Evolutionary conservation across 352 stramenopile genomes (phyloP), one percentile per base, ranked within the genome.

Genomic region (Globisporangium spiculum): DNA sequence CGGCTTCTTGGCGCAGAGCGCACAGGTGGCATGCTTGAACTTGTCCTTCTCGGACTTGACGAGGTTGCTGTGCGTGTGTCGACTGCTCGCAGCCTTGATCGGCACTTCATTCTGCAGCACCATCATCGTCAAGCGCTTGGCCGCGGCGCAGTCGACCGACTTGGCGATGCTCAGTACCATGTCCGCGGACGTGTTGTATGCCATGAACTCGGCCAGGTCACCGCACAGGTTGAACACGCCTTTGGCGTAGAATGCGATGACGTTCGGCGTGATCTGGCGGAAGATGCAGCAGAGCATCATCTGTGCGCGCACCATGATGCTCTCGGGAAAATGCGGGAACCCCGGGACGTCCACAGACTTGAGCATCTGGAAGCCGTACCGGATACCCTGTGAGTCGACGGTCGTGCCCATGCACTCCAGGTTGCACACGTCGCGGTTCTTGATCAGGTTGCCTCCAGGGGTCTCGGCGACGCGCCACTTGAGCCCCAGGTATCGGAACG

Each of bases 221-320:
- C 79, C 82, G 4, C 76, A 74, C 6, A 88, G 63, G 63, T 89
- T 72, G 46, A 88, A 77, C 64, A 85, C 77, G 6, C 82, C 82
- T 36, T 86, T 89, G 50, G 72, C 74, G 55, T 86, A 90, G 54
- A 81, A 74, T 14, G 71, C 59, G 14, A 90, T 75, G 3, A 72
- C 58, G 36, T 72, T 72, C 0, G 77, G 71, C 8, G 69, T 56
- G 22, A 80, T 32, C 53, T 91, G 79, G 0, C 83, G 78, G 46
- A 81, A 85, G 60, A 90, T 89, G 60, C 77, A 84, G 63, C 80
- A 88, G 38, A 88, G 63, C 75, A 82, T 85, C 71, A 84, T 77
- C 32, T 78, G 77, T 30, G 80, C 75, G 22, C 76, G 79, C 6
- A 85, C 63, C 65, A 80, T 60, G 38, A 70, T 72, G 44, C 18